Evolutionary conservation across 192 early-diverging fungal genomes (phyloP), one percentile per base, ranked within the genome.

Genomic region (Coemansia sp.): DNA sequence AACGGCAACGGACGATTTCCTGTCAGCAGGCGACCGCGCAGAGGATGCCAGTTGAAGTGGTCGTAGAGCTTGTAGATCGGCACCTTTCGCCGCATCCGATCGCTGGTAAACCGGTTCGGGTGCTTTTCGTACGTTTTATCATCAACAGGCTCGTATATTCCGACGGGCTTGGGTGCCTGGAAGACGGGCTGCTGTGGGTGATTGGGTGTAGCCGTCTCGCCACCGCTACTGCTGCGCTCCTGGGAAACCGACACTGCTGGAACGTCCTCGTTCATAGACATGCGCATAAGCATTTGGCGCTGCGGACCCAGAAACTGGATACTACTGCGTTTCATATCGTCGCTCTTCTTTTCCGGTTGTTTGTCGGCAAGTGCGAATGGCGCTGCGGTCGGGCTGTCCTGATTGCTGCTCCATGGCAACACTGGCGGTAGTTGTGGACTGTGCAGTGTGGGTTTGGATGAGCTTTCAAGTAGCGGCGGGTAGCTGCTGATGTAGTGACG

Each of bases 1-100:
- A 92, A 92, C 4, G 88, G 89, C 51, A 74, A 74, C 27, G 84
- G 87, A 20, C 80, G 82, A 51, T 80, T 81, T 67, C 89, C 89
- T 0, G 91, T 92, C 63, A 90, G 78, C 36, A 85, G 68, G 29
- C 88, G 85, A 2, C 91, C 91, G 23, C 79, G 67, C 23, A 85
- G 85, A 58, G 87, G 85, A 70, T 89, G 89, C 42, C 79, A 68
- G 73, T 85, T 88, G 58, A 51, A 51, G 61, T 82, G 79, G 70
- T 75, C 71, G 64, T 82, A 82, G 21, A 82, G 74, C 42, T 63
- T 57, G 65, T 82, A 82, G 9, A 82, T 73, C 1, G 74, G 79
- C 59, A 72, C 66, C 63, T 75, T 71, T 17, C 73, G 66, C 46
- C 78, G 72, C 62, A 66, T 63, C 8, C 72, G 60, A 63, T 75